Percentiles rank a stretch among this genome's conserved stretches.
These are phyloP conservation scores for Backusella macrospora DNA, from an alignment of 192 early-diverging fungal species.

Conservation along the genomic window DNA sequence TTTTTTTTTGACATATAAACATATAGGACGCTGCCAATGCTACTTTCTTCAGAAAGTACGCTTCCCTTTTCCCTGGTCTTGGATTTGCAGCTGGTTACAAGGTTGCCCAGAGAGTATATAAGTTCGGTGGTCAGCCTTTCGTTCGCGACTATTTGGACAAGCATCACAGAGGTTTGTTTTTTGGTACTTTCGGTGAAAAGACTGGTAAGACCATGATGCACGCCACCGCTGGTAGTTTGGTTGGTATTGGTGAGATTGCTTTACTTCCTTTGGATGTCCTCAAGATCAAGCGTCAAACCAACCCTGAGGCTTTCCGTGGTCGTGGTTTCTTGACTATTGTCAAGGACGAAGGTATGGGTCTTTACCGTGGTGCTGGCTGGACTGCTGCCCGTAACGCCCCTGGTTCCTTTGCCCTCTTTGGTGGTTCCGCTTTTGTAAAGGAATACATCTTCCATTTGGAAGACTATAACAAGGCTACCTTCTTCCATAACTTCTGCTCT, in stretches of 20 bases:
- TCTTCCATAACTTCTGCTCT: slow-evolving; percentile 95
- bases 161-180: slow-evolving; percentile 78
- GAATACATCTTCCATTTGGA: slow-evolving; percentile 88
- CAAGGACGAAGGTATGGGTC: slow-evolving; percentile 83
- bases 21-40: slow-evolving; percentile 73
- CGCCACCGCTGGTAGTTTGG: slow-evolving; percentile 94
- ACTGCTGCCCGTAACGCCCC: slow-evolving; percentile 97
- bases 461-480: slow-evolving; percentile 96
- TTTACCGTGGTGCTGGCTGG: slow-evolving; percentile 97
- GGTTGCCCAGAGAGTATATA: slow-evolving; percentile 96
- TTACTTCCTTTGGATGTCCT: slow-evolving; percentile 95
- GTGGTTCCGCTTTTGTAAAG: slow-evolving; percentile 93
- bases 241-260: slow-evolving; percentile 97
- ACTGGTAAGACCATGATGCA: slow-evolving; percentile 96
- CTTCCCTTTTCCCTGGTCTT: slow-evolving; percentile 95
- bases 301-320: slow-evolving; percentile 85
- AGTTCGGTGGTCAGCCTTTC: slow-evolving; percentile 98
- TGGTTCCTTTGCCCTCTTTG: slow-evolving; percentile 95
- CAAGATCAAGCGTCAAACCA: slow-evolving; percentile 98
- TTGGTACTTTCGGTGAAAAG: slow-evolving; percentile 86
- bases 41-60: slow-evolving; percentile 79
- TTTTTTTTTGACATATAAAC: not conserved
- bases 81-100: slow-evolving; percentile 99
- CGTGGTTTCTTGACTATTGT: slow-evolving; percentile 81
- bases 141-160: slow-evolving; percentile 91